Evolutionary conservation across 768 basidiomycete species (phyloP).

Genomic region (Chiua virens): DNA sequence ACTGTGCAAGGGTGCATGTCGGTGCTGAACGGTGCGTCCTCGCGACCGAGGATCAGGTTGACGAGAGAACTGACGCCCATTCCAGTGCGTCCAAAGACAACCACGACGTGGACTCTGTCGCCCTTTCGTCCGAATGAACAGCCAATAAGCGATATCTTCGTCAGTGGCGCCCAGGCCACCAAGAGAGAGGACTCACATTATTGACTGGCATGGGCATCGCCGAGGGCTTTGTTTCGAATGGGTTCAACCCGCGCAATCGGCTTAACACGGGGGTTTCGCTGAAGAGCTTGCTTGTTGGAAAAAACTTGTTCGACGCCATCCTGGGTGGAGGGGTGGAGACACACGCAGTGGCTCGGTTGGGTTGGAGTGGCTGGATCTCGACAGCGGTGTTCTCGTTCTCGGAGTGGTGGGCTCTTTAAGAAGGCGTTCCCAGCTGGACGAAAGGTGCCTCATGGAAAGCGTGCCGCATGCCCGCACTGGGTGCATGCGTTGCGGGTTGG

Average conservation of each 20-base stretch:
- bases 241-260: constrained; percentile 26
- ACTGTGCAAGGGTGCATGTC: constrained; percentile 32
- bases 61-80: constrained; percentile 34
- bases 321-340: constrained; percentile 4
- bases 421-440: constrained; percentile 15
- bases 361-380: constrained; percentile 14
- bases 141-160: background rate
- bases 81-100: constrained; percentile 35
- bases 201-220: constrained; percentile 29
- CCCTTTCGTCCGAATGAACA: constrained; percentile 13
- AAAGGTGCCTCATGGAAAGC: constrained; percentile 30
- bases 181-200: constrained; percentile 21
- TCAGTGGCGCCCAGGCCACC: background rate
- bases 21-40: constrained; percentile 33
- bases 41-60: constrained; percentile 31
- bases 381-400: constrained; percentile 21
- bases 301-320: constrained; percentile 27
- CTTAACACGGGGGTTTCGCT: constrained; percentile 22
- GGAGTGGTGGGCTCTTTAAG: constrained; percentile 20
- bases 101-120: constrained; percentile 31
- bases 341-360: constrained; percentile 13
- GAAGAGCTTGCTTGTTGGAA: constrained; percentile 19
- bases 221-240: constrained; percentile 21
- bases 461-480: constrained; percentile 28
- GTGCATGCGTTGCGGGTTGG: constrained; percentile 17